Evolutionary conservation across 345 rosid genomes (phyloP).

Genomic region (Citrus reticulata): DNA sequence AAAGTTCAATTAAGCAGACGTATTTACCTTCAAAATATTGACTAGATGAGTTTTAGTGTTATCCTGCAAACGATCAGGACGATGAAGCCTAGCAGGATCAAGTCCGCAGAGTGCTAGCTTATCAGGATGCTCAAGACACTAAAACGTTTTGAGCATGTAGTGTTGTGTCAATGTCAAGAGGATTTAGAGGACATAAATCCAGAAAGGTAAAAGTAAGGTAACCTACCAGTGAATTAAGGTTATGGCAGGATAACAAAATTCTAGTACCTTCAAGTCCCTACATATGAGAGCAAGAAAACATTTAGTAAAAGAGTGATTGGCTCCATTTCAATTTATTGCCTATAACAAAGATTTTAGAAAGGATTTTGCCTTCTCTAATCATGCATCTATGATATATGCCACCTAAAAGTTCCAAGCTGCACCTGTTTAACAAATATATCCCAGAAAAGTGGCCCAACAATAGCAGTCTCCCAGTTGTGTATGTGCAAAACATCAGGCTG

Average conservation of each 20-base stretch:
- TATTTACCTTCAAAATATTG: conserved; percentile 65
- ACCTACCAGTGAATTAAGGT: conserved; percentile 61
- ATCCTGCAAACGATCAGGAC: conserved; percentile 87
- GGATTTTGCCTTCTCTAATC: not conserved
- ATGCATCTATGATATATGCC: not conserved
- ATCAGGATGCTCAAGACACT: conserved; percentile 76
- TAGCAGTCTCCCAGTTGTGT: conserved; percentile 85
- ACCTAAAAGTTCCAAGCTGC: conserved; percentile 6
- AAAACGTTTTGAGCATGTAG: conserved; percentile 20
- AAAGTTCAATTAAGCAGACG: not conserved
- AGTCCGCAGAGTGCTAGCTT: conserved; percentile 79
- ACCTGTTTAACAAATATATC: conserved; percentile 81
- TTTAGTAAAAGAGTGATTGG: not conserved
- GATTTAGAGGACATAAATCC: not conserved
- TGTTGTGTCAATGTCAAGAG: conserved; percentile 3
- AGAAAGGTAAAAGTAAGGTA: conserved; percentile 11
- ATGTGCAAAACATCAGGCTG: conserved; percentile 84
- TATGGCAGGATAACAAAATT: conserved; percentile 67
- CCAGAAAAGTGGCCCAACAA: conserved; percentile 90
- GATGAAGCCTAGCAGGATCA: conserved; percentile 67
- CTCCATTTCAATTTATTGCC: not conserved
- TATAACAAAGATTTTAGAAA: not conserved
- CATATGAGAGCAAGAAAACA: conserved; percentile 10
- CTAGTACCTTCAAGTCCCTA: conserved; percentile 75
- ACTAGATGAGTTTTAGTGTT: conserved; percentile 46